Base-by-base conservation (phyloP, 768 basidiomycete species). In the Dioszegia crocea region DNA sequence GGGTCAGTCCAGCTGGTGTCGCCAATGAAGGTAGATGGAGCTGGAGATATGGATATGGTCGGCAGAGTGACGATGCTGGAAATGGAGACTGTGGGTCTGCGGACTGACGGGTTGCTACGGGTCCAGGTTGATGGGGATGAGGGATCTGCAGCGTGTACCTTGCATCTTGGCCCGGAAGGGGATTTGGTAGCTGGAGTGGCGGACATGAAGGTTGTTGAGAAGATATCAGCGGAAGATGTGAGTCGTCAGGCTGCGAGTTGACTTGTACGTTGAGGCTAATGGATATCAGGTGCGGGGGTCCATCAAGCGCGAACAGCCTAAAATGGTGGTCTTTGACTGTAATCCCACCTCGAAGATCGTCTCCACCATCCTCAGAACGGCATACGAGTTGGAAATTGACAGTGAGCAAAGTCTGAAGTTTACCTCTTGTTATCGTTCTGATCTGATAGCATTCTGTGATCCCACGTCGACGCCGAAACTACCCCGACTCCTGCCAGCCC, bases 401-500 rank as follows among this genome's bases (percentile, higher is more conserved):
- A 81, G 89, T 90, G 64, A 63, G 84, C 57, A 29, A n/a, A n/a
- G n/a, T n/a, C n/a, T n/a, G n/a, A n/a, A n/a, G n/a, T n/a, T n/a
- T n/a, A n/a, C 31, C 31, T 3, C 19, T 23, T 36, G 2, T 19
- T n/a, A 23, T 4, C 49, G 40, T 36, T 54, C 39, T 14, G 38
- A 47, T 14, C 11, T 41, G 33, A 19, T 59, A 91, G 89, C 84
- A 14, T 86, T 93, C 73, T 91, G 89, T 74, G 96, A 99, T 76
- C 94, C 96, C 1, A 98, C 96, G 1, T 96, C 92, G 0, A 81
- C 87, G n/a, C 78, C 82, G 44, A 98, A 98, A 78, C 86, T 88
- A 0, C 79, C 80, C 1, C 79, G 81, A 2, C 84, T 98, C 59
- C 71, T 96, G 4, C 82, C 85, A 0, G 85, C 88, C 0, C 56